A percentile compares a stretch with the other conserved stretches of the same genome.
phyloP scores from a whole-genome alignment of 2,329 filamentous ascomycete genomes.

The Penicillium sp. region DNA sequence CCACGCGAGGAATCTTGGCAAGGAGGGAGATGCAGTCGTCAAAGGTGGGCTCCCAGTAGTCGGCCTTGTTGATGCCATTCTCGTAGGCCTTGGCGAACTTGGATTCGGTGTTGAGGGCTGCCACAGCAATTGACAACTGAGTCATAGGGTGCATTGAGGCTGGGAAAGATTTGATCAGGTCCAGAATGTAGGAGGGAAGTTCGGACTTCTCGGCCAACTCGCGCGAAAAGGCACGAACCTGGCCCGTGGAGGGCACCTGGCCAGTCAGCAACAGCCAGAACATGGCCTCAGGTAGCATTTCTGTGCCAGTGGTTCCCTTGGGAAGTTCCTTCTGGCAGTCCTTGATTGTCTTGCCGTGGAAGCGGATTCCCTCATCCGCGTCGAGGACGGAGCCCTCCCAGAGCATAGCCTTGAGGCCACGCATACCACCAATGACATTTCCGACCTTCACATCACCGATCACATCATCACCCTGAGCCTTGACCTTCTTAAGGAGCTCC shows the following conservation, averaged over 20 bases:
- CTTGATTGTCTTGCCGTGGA: slow-evolving; percentile 97
- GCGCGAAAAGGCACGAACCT: slow-evolving; percentile 78
- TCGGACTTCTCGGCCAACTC: slow-evolving; percentile 83
- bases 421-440: slow-evolving; percentile 94
- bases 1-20: slow-evolving; percentile 94
- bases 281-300: slow-evolving; percentile 99
- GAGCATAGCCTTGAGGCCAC: slow-evolving; percentile 94
- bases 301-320: slow-evolving; percentile 83
- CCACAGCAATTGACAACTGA: slow-evolving; percentile 91
- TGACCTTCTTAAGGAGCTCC: slow-evolving; percentile 91
- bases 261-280: slow-evolving; percentile 98
- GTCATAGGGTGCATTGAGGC: slow-evolving; percentile 96
- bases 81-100: slow-evolving; percentile 93
- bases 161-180: slow-evolving; percentile 88
- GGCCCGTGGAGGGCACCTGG: slow-evolving; percentile 77
- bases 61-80: slow-evolving; percentile 84
- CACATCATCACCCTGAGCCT: slow-evolving; percentile 75
- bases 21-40: slow-evolving; percentile 92
- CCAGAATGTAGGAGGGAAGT: slow-evolving; percentile 78
- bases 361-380: slow-evolving; percentile 94
- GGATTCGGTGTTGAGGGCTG: slow-evolving; percentile 92
- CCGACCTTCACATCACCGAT: slow-evolving; percentile 92
- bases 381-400: slow-evolving; percentile 98
- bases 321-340: slow-evolving; percentile 93
- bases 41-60: slow-evolving; percentile 98